Conservation (phyloP, 2,329 filamentous ascomycete genomes). For the Talaromyces sp. region DNA sequence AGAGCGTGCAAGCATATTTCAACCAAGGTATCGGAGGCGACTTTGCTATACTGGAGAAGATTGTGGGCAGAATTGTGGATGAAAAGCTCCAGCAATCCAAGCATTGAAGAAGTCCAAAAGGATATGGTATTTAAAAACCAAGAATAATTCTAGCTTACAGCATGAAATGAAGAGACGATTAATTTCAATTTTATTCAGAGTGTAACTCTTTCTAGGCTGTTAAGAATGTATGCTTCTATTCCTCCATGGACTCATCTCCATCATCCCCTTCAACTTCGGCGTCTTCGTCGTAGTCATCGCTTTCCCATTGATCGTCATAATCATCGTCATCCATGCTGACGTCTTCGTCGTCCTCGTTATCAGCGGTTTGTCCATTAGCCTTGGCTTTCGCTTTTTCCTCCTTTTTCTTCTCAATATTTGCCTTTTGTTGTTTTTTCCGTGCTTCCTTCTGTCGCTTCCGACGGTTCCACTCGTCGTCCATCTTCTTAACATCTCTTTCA, state of each 20-base stretch:
- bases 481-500: constrained; percentile 66
- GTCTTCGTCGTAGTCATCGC: constrained; percentile 45
- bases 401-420: constrained; percentile 84
- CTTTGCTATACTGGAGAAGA: constrained; percentile 60
- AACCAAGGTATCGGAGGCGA: constrained; percentile 35
- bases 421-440: constrained; percentile 75
- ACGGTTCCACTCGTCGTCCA: constrained; percentile 81
- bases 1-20: constrained; percentile 81
- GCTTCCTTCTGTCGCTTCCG: constrained; percentile 75
- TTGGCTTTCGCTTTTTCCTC: constrained; percentile 54
- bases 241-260: constrained; percentile 38
- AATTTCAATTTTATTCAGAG: background rate
- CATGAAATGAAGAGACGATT: background rate
- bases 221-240: constrained; percentile 23
- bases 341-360: constrained; percentile 44
- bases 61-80: constrained; percentile 71
- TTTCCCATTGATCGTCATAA: constrained; percentile 47
- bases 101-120: background rate
- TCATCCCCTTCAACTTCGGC: constrained; percentile 44
- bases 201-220: background rate
- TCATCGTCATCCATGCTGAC: constrained; percentile 48
- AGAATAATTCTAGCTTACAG: background rate
- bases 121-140: too few species aligned
- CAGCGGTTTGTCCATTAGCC: constrained; percentile 36
- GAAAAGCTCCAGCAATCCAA: constrained; percentile 52